Conservation (phyloP, 2,329 filamentous ascomycete species). For the Neonectria punicea region DNA sequence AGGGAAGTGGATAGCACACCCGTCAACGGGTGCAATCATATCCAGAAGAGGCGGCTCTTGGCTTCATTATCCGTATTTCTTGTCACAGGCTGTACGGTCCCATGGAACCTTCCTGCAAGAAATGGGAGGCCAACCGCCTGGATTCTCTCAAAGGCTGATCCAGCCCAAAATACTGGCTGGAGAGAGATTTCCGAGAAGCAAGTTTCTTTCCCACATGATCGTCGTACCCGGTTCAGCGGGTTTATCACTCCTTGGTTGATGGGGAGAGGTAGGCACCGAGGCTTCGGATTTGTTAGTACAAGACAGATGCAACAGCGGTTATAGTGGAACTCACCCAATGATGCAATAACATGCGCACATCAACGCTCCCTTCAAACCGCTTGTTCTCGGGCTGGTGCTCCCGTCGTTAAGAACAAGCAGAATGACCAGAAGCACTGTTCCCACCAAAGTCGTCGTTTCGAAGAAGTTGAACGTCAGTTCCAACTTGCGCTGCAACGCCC, state of each 20-base stretch:
- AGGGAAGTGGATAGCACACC: background rate
- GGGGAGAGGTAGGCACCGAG: slow-evolving; percentile 22
- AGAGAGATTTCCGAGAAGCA: slow-evolving; percentile 1
- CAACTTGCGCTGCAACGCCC: slow-evolving; percentile 65
- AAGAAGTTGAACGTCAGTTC: slow-evolving; percentile 80
- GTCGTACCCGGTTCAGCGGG: background rate
- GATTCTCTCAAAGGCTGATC: background rate
- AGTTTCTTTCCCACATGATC: background rate
- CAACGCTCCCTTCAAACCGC: slow-evolving; percentile 63
- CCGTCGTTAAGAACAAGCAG: slow-evolving; percentile 79
- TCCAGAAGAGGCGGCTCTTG: background rate
- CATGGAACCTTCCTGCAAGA: background rate
- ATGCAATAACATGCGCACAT: slow-evolving; percentile 65
- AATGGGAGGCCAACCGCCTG: slow-evolving; percentile 3
- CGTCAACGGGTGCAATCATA: background rate
- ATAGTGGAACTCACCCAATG: slow-evolving; percentile 49
- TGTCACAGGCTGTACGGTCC: background rate
- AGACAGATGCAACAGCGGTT: background rate
- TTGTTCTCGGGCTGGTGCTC: slow-evolving; percentile 70
- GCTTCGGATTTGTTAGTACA: slow-evolving; percentile 4
- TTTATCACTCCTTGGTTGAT: slow-evolving; percentile 6
- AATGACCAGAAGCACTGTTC: slow-evolving; percentile 77
- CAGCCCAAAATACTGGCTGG: background rate
- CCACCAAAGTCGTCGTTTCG: slow-evolving; percentile 78
- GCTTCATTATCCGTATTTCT: slow-evolving; percentile 2